Evolutionary conservation across 1,284 basidiomycete species (phyloP), one percentile per base, ranked within the genome.

Genomic region (Thecaphora thlaspeos): DNA sequence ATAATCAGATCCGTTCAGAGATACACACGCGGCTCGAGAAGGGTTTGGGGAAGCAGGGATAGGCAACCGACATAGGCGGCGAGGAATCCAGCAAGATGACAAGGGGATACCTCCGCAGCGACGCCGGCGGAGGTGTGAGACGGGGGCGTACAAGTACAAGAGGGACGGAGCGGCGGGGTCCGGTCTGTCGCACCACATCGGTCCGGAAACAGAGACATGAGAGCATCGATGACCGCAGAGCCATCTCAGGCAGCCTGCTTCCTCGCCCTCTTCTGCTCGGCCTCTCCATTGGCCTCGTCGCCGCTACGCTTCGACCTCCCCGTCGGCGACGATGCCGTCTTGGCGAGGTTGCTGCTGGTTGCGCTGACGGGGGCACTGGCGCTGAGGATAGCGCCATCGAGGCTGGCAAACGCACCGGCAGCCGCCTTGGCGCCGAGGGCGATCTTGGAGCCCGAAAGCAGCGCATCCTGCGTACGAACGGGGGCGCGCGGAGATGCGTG

Each of bases 311-410:
- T 38, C 11, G 61, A 28, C 2, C 56, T 43, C 4, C 47, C 46
- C 4, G 46, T 46, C 1, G 43, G 23, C 1, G 38, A 23, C 30
- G 43, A 15, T 3, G 52, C 9, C 7, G 34, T 19, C 23, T 53
- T 54, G 28, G 44, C 30, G 7, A 37, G 10, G 32, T 34, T 28
- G 26, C 26, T 28, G 26, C 26, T 28, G 7, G 11, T 5, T 11
- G 7, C 26, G 26, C 7, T 7, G 7, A 11, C 59, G 22, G 71
- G 71, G 37, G 71, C 71, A 44, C 71, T 71, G 23, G 58, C 60
- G 23, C 71, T 73, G 21, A 60, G 52, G 38, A 69, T 30, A n/a
- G 70, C 60, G 2, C 60, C 68, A 23, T 73, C 70, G 34, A 73
- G 59, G 30, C 67, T 70, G 19, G 55, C 37, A 46, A 43, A 61